phyloP scores from a whole-genome alignment of 495 filamentous ascomycete genomes.

The Podospora conica region DNA sequence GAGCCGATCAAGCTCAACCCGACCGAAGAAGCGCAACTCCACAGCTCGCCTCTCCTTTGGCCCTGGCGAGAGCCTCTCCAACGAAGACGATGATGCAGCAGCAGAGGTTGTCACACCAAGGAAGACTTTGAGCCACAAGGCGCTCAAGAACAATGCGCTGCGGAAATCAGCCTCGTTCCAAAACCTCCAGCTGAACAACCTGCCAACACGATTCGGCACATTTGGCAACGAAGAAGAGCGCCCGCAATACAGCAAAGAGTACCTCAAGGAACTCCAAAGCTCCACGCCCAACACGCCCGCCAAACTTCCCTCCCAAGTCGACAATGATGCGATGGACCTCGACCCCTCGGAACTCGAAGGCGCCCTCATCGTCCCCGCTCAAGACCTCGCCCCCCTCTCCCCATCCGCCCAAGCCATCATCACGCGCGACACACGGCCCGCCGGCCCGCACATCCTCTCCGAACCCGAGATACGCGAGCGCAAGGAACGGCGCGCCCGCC shows the following conservation, averaged over 20 bases:
- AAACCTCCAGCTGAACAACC: slow-evolving; percentile 31
- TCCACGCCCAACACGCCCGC: slow-evolving; percentile 77
- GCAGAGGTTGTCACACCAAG: slow-evolving; percentile 47
- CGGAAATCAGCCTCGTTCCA: slow-evolving; percentile 33
- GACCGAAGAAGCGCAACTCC: slow-evolving; percentile 56
- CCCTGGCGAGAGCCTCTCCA: slow-evolving; percentile 51
- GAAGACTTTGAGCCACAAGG: slow-evolving; percentile 63
- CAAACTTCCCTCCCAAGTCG: slow-evolving; percentile 35
- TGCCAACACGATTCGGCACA: slow-evolving; percentile 48
- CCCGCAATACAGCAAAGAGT: slow-evolving; percentile 80
- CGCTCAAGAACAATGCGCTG: slow-evolving; percentile 64
- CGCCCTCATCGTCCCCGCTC: slow-evolving; percentile 55
- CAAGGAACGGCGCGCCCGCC: slow-evolving; percentile 75
- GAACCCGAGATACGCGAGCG: slow-evolving; percentile 88
- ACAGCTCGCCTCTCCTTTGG: slow-evolving; percentile 73
- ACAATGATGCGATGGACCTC: slow-evolving; percentile 37
- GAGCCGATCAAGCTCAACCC: slow-evolving; percentile 34
- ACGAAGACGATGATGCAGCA: slow-evolving; percentile 36
- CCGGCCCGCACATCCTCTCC: slow-evolving; percentile 51
- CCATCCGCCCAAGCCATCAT: slow-evolving; percentile 7
- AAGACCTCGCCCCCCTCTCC: slow-evolving; percentile 17
- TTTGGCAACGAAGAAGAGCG: slow-evolving; percentile 56
- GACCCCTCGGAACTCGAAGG: slow-evolving; percentile 52
- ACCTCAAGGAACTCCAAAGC: slow-evolving; percentile 74
- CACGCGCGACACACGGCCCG: background rate